Conservation (phyloP, 192 early-diverging fungal species). For the Coemansia javaensis region DNA sequence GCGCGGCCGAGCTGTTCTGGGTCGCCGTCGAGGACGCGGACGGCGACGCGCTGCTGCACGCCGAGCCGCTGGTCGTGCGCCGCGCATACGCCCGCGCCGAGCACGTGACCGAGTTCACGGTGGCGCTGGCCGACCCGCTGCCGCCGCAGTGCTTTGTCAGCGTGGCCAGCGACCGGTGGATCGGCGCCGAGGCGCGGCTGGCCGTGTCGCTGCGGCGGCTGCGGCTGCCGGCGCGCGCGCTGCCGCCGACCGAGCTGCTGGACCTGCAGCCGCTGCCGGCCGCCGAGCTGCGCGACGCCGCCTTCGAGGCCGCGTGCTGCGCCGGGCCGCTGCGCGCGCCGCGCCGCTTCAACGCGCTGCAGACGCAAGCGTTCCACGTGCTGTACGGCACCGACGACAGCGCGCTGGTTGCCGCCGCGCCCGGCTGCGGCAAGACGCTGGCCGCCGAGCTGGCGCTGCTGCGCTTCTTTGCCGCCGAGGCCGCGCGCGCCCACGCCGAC, state of each 20-base stretch:
- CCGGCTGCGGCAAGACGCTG: conserved; percentile 92
- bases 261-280: conserved; percentile 90
- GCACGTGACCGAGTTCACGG: conserved; percentile 84
- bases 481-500: conserved; percentile 15
- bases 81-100: conserved; percentile 77
- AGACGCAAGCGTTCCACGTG: conserved; percentile 92
- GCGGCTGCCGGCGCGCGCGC: conserved; percentile 86
- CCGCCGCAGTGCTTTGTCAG: conserved; percentile 96
- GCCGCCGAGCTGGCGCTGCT: conserved; percentile 94
- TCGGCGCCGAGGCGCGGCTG: conserved; percentile 84
- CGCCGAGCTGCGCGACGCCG: conserved; percentile 64
- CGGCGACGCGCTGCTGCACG: conserved; percentile 79
- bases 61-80: conserved; percentile 90
- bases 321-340: conserved; percentile 5
- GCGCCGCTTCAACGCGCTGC: conserved; percentile 83
- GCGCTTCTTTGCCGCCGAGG: conserved; percentile 66
- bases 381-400: conserved; percentile 86
- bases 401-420: conserved; percentile 85
- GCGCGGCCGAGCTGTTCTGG: conserved; percentile 88
- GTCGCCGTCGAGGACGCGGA: conserved; percentile 92
- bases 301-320: conserved; percentile 66
- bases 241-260: conserved; percentile 89
- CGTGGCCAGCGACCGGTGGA: conserved; percentile 92
- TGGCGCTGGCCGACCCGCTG: conserved; percentile 85
- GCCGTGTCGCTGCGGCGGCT: conserved; percentile 92